Conservation (phyloP, 768 basidiomycete genomes). For the Rhodotorula paludigena region DNA sequence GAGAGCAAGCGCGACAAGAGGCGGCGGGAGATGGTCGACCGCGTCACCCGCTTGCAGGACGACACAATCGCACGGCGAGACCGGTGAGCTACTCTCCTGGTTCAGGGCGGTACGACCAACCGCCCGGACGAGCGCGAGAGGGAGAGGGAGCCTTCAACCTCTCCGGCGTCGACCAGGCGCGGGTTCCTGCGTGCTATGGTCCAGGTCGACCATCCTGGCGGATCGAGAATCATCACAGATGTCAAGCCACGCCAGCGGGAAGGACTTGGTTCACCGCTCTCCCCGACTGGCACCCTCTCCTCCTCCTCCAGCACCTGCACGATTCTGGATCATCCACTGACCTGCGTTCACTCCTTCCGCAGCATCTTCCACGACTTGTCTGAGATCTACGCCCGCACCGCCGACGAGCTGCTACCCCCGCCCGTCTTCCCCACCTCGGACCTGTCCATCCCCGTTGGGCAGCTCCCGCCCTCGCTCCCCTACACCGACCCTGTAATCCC, state of each 20-base stretch:
- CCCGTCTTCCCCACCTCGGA: constrained; percentile 37
- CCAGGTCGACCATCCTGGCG: too few species aligned
- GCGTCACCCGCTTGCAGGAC: constrained; percentile 50
- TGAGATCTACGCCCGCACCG: constrained; percentile 37
- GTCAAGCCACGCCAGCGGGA: too few species aligned
- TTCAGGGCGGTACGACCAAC: too few species aligned
- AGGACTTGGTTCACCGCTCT: too few species aligned
- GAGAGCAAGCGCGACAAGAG: constrained; percentile 49
- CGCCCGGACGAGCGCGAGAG: too few species aligned
- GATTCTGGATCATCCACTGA: too few species aligned
- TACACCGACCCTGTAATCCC: constrained; percentile 39
- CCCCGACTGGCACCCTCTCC: too few species aligned
- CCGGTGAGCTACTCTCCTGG: constrained; percentile 11
- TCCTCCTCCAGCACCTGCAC: not conserved
- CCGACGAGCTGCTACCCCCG: constrained; percentile 36
- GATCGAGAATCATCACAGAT: too few species aligned
- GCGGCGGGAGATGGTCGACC: constrained; percentile 50
- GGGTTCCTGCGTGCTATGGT: too few species aligned
- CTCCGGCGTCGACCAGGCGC: too few species aligned
- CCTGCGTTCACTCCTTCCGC: not conserved
- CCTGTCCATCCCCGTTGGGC: constrained; percentile 29
- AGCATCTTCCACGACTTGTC: constrained; percentile 38
- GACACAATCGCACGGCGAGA: constrained; percentile 45
- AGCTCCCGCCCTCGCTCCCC: constrained; percentile 35
- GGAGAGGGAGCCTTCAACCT: too few species aligned